phyloP scores from a whole-genome alignment of 169 alveolate species.

The Perkinsus chesapeaki region DNA sequence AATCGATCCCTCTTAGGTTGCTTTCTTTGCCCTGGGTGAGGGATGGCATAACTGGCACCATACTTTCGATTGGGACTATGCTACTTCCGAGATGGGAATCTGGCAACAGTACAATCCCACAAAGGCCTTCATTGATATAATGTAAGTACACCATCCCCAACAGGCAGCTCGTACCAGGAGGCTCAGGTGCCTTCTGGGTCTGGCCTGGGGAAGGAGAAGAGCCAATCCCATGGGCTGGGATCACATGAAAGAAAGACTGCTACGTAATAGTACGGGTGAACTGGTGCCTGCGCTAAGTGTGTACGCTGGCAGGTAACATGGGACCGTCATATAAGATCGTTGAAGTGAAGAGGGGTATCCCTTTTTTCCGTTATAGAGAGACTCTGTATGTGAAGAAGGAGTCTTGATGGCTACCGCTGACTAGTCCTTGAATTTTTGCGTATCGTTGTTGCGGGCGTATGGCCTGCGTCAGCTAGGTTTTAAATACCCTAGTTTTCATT shows the following conservation, averaged over 20 bases:
- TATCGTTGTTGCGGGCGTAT: no score
- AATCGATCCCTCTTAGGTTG: constrained; percentile 41
- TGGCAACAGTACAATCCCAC: constrained; percentile 40
- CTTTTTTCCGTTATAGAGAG: not conserved
- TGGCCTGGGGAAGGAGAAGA: not conserved
- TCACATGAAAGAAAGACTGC: not conserved
- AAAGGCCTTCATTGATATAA: constrained; percentile 29
- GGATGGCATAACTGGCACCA: constrained; percentile 81
- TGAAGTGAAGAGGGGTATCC: not conserved
- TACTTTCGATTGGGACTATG: constrained; percentile 66
- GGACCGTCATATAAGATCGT: not conserved
- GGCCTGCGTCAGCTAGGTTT: no score
- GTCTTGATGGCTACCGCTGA: not conserved
- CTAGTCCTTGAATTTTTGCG: no score
- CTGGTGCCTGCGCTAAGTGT: not conserved
- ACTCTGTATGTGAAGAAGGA: not conserved
- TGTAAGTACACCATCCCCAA: not conserved
- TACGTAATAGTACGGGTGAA: not conserved
- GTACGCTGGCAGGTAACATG: not conserved
- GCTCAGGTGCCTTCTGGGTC: not conserved
- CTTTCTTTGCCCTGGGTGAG: constrained; percentile 67
- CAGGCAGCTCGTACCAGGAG: not conserved
- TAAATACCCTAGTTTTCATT: no score
- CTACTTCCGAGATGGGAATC: constrained; percentile 55
- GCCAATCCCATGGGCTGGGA: not conserved